A percentile compares a stretch with the other conserved stretches of the same genome.
Evolutionary conservation across 371 early-diverging fungal genomes (phyloP).

Genomic region (Circinella umbellata): DNA sequence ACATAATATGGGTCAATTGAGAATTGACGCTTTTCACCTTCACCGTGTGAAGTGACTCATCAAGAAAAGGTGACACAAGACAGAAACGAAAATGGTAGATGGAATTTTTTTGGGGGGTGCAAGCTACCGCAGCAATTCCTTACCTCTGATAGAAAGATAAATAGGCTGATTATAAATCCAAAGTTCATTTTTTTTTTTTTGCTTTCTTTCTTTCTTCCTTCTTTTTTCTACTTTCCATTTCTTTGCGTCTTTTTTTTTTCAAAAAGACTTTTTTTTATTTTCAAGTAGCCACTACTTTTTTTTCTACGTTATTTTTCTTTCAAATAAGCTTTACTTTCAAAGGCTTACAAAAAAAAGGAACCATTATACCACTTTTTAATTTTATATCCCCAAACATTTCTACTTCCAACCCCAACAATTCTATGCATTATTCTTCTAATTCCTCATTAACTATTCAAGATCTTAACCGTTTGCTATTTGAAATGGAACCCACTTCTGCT

Average conservation of each 20-base stretch:
- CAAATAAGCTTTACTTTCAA: too few species aligned
- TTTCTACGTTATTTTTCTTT: too few species aligned
- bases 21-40: neutral
- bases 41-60: slow-evolving; percentile 1
- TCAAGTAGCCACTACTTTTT: too few species aligned
- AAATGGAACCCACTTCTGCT: slow-evolving; percentile 19
- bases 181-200: neutral
- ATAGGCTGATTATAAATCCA: slow-evolving; percentile 5
- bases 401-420: neutral
- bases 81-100: too few species aligned
- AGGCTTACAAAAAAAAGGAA: neutral
- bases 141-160: neutral
- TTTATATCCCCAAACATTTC: neutral
- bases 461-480: slow-evolving; percentile 20
- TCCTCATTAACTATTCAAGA: slow-evolving; percentile 18
- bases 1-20: neutral
- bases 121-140: slow-evolving; percentile 7
- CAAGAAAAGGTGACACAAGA: neutral
- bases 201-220: neutral
- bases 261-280: too few species aligned
- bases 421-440: slow-evolving; percentile 8
- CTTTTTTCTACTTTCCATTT: neutral
- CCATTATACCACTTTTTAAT: neutral
- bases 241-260: neutral
- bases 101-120: neutral